phyloP scores from a whole-genome alignment of 179 eudicot species.

The Amaranthus tricolor region DNA sequence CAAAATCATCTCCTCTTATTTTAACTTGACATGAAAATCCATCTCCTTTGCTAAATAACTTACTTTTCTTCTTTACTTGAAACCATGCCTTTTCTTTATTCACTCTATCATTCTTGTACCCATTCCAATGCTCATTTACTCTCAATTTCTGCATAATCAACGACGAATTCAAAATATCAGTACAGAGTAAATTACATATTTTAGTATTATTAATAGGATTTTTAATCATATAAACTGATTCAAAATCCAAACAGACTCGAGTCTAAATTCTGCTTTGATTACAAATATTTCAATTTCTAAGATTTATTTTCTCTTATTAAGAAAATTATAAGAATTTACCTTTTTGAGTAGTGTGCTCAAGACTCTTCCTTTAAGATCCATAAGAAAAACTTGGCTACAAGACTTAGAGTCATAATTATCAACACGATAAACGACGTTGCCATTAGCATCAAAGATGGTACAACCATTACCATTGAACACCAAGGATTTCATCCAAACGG shows the following conservation, averaged over 20 bases:
- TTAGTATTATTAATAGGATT: too few relatives aligned
- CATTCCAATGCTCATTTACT: conserved; percentile 39
- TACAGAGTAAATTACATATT: neutral
- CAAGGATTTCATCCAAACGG: conserved; percentile 82
- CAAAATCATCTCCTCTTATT: conserved; percentile 17
- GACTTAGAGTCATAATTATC: conserved; percentile 63
- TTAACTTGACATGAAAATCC: conserved; percentile 32
- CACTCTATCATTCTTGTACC: conserved; percentile 27
- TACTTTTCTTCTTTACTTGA: conserved; percentile 26
- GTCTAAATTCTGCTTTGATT: too few relatives aligned
- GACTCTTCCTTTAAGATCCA: conserved; percentile 47
- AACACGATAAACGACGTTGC: conserved; percentile 59
- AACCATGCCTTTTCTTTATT: conserved; percentile 35
- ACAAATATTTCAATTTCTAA: too few relatives aligned
- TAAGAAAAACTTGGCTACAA: conserved; percentile 32
- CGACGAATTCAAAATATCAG: neutral
- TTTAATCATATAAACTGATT: too few relatives aligned
- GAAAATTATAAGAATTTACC: conserved; percentile 21
- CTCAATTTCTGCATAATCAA: conserved; percentile 28
- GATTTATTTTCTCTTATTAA: neutral
- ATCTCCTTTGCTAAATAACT: conserved; percentile 17
- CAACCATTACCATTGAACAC: conserved; percentile 62
- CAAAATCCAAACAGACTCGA: too few relatives aligned
- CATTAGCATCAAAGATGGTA: conserved; percentile 59
- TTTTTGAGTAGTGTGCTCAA: conserved; percentile 36